Evolutionary conservation across 2,329 filamentous ascomycete genomes (phyloP).

Genomic region (Paracoccidioides brasiliensis): DNA sequence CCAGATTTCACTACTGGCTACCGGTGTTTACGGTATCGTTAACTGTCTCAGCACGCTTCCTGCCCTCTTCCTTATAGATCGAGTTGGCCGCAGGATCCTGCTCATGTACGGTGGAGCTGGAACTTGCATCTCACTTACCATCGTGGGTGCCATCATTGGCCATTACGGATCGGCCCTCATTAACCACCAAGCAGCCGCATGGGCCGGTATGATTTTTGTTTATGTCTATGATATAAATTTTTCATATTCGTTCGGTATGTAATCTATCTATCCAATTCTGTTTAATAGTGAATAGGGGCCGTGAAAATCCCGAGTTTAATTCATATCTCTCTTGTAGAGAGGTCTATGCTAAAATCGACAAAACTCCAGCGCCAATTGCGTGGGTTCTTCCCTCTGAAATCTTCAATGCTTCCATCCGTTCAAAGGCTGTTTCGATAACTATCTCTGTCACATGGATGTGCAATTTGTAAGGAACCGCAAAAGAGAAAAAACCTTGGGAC

Average conservation of each 20-base stretch:
- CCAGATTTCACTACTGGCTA: conserved; percentile 23
- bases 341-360: neutral
- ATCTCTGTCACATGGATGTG: conserved; percentile 29
- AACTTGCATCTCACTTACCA: conserved; percentile 24
- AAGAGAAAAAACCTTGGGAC: neutral
- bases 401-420: conserved; percentile 26
- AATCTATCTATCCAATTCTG: neutral
- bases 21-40: conserved; percentile 28
- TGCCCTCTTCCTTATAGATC: conserved; percentile 24
- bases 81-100: conserved; percentile 21
- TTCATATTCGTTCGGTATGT: conserved; percentile 26
- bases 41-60: conserved; percentile 25
- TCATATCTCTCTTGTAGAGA: neutral
- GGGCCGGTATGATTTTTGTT: conserved; percentile 27
- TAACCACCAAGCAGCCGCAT: conserved; percentile 21
- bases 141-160: conserved; percentile 24
- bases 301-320: neutral
- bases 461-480: conserved; percentile 22
- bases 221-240: conserved; percentile 29
- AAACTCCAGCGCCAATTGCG: conserved; percentile 21
- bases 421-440: conserved; percentile 27
- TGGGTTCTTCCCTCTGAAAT: conserved; percentile 30
- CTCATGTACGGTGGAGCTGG: conserved; percentile 25
- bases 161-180: conserved; percentile 19
- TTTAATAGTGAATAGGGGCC: neutral